A percentile compares a stretch with the other conserved stretches of the same genome.
phyloP scores from a whole-genome alignment of 2,329 filamentous ascomycete species.

The Trichoderma sp. region DNA sequence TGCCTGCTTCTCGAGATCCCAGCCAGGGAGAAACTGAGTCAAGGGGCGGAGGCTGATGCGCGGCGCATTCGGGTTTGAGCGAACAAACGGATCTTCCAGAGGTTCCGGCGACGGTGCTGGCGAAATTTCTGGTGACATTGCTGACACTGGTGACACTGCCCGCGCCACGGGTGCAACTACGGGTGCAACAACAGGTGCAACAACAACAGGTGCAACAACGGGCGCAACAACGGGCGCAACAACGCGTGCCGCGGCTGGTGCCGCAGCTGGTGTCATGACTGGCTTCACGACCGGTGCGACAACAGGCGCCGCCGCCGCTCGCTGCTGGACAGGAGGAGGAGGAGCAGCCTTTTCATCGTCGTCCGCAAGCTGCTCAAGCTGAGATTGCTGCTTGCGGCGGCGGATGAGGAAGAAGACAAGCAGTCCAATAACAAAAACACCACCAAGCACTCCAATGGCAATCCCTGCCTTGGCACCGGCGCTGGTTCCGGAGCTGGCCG shows the following conservation, averaged over 20 bases:
- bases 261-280: not conserved
- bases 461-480: constrained; percentile 70
- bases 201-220: not conserved
- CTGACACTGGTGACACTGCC: not conserved
- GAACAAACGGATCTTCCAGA: constrained; percentile 16
- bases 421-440: constrained; percentile 63
- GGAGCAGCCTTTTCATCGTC: constrained; percentile 62
- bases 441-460: constrained; percentile 74
- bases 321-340: constrained; percentile 17
- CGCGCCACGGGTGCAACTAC: not conserved
- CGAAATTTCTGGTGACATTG: not conserved
- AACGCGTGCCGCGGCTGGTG: not conserved
- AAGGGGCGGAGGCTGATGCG: constrained; percentile 80
- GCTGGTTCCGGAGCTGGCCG: constrained; percentile 25
- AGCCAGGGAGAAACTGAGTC: constrained; percentile 75
- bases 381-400: constrained; percentile 63
- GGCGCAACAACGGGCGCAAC: not conserved
- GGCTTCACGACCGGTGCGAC: not conserved
- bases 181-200: not conserved
- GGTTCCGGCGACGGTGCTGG: constrained; percentile 25
- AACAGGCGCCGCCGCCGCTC: constrained; percentile 23
- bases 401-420: constrained; percentile 69
- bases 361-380: constrained; percentile 41
- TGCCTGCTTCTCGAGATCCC: constrained; percentile 45
- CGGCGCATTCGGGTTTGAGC: constrained; percentile 57